Conservation (phyloP, 2,329 filamentous ascomycete genomes). For the Diatrype stigma region DNA sequence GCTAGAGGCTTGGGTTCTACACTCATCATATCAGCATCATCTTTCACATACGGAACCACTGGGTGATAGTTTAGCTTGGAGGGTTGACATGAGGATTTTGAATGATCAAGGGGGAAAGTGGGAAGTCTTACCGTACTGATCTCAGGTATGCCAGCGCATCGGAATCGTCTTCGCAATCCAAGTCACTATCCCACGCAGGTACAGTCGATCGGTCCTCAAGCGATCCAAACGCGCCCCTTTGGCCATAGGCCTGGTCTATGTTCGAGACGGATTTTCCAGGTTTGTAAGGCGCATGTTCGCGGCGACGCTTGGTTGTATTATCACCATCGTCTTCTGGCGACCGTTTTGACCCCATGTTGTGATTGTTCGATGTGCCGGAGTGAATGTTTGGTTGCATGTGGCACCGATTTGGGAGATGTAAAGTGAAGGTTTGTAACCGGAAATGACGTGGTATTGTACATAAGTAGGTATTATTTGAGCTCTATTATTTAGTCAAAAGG, state of each 20-base stretch:
- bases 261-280: constrained; percentile 7
- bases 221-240: constrained; percentile 56
- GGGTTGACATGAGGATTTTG: constrained; percentile 3
- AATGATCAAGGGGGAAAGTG: constrained; percentile 6
- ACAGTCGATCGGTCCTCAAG: constrained; percentile 37
- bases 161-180: constrained; percentile 52
- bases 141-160: constrained; percentile 56
- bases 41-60: constrained; percentile 12
- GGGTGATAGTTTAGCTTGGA: constrained; percentile 19
- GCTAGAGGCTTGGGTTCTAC: constrained; percentile 68
- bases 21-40: constrained; percentile 49
- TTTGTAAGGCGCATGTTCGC: background rate
- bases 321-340: constrained; percentile 15
- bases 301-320: constrained; percentile 10
- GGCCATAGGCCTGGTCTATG: constrained; percentile 50
- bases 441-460: no score
- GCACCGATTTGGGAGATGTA: background rate
- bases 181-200: constrained; percentile 35
- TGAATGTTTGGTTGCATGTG: background rate
- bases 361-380: background rate
- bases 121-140: constrained; percentile 59
- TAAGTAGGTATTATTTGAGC: no score
- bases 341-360: constrained; percentile 22
- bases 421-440: no score
- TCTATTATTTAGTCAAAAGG: no score